These are phyloP conservation scores for Amaranthus hypochondriacus DNA, from an alignment of 148 eudicot species.

Conservation along the genomic window DNA sequence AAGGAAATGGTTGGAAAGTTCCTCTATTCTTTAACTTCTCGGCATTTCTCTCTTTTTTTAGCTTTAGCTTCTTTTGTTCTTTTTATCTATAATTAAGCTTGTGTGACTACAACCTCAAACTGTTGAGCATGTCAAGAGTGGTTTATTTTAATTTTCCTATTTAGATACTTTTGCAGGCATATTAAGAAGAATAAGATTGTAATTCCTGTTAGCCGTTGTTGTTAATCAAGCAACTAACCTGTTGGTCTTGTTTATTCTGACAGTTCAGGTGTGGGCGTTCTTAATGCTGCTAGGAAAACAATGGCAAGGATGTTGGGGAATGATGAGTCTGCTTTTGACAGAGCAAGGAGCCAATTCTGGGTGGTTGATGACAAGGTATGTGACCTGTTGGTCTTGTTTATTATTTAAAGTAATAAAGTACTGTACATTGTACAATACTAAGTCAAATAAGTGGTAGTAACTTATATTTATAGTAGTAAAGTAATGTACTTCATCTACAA, in stretches of 20 bases:
- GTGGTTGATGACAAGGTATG: slow-evolving; percentile 95
- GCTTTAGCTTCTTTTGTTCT: background rate
- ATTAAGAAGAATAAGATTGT: background rate
- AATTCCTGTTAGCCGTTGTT: background rate
- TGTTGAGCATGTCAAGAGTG: background rate
- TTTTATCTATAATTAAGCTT: background rate
- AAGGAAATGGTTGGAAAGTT: background rate
- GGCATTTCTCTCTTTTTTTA: background rate
- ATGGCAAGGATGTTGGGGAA: slow-evolving; percentile 98
- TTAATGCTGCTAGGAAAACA: slow-evolving; percentile 95
- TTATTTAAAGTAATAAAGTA: no score
- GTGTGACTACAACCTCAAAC: background rate
- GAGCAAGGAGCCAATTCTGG: slow-evolving; percentile 97
- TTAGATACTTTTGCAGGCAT: background rate
- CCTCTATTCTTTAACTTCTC: background rate
- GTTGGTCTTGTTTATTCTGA: slow-evolving; percentile 7
- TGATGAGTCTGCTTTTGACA: slow-evolving; percentile 76
- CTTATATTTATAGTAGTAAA: no score
- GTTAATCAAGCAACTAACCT: slow-evolving; percentile 1
- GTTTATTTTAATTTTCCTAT: background rate
- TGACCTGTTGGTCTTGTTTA: background rate
- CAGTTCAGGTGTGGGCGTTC: slow-evolving; percentile 99
- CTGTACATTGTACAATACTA: no score
- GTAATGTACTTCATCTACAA: no score
- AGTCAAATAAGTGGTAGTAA: no score